Base-by-base conservation (phyloP, 1,139 yeast species). In the Pichiaceae sp. region DNA sequence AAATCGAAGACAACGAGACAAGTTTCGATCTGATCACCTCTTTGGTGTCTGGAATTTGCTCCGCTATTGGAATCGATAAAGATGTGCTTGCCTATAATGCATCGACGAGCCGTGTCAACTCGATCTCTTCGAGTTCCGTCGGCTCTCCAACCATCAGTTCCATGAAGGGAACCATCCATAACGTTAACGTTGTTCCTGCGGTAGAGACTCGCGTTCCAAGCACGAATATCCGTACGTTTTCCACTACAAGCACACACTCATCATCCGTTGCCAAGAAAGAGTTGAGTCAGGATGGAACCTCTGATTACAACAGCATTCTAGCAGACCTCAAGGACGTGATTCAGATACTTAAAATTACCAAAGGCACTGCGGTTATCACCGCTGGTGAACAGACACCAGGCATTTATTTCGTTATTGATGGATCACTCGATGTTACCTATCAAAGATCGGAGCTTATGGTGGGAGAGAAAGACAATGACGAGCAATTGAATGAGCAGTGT, bases 1-100 rank as follows among this genome's bases (percentile, higher is more conserved):
- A 84, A 48, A 78, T 84, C 0, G 93, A 84, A 46, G 95, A 85
- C 35, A n/a, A n/a, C n/a, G n/a, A n/a, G n/a, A n/a, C n/a, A n/a
- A n/a, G n/a, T n/a, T 65, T 77, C 0, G 72, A 85, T 0, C 59
- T 85, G 31, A 66, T 87, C 33, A 64, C 71, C 23, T 87, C 95
- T 0, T 60, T 91, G 3, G 73, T 82, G 5, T 95, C 85, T 47
- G 80, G 78, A 31, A 72, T 91, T 38, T 83, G 89, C 54, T 70
- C 71, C 40, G 63, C 78, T 21, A 62, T 89, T 28, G 96, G 96
- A 0, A 67, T 89, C 12, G 72, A 72, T 26, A 40, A 38, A 20
- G 38, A 36, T 18, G 43, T 44, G n/a, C 39, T 25, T 7, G 5
- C 28, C 6, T 7, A 25, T 6, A 15, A 5, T 7, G n/a, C n/a